These are phyloP conservation scores for Trametes cubensis DNA, from an alignment of 768 basidiomycete species.

Conservation along the genomic window DNA sequence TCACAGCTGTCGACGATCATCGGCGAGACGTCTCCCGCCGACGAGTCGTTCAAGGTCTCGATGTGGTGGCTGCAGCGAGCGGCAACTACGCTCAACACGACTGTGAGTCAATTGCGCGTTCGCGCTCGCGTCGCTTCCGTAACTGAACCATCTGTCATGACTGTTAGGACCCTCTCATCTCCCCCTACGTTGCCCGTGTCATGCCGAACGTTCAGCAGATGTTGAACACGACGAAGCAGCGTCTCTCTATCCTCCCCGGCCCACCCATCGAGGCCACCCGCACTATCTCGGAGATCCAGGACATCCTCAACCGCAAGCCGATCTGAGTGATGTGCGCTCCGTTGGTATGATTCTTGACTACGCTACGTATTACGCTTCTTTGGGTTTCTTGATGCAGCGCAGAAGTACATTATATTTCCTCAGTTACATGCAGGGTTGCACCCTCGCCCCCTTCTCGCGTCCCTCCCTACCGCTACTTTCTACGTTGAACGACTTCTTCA, in stretches of 20 bases:
- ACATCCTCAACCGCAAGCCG: conserved; percentile 56
- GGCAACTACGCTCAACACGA: conserved; percentile 69
- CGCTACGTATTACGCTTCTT: conserved; percentile 8
- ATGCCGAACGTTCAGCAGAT: conserved; percentile 77
- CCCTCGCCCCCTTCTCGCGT: conserved; percentile 10
- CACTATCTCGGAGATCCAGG: conserved; percentile 75
- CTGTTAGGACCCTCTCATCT: conserved; percentile 73
- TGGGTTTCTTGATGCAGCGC: conserved; percentile 23
- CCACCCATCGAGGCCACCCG: conserved; percentile 70
- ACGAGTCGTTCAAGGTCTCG: conserved; percentile 79
- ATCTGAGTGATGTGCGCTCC: conserved; percentile 6
- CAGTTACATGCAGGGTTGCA: conserved; percentile 20
- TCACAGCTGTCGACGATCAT: conserved; percentile 71
- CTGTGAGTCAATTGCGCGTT: conserved; percentile 46
- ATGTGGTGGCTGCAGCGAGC: conserved; percentile 89
- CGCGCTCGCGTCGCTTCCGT: background rate
- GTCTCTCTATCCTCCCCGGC: conserved; percentile 76
- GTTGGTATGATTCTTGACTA: background rate
- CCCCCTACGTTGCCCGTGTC: conserved; percentile 80
- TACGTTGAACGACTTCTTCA: conserved; percentile 20
- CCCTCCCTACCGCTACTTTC: conserved; percentile 12
- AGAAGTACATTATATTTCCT: conserved; percentile 25
- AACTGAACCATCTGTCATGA: conserved; percentile 15
- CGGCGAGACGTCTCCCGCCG: conserved; percentile 73
- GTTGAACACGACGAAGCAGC: conserved; percentile 78